Percentiles rank a stretch among this genome's conserved stretches.
Evolutionary conservation across 2,329 filamentous ascomycete genomes (phyloP).

Genomic region (Hypoxylon sp.): DNA sequence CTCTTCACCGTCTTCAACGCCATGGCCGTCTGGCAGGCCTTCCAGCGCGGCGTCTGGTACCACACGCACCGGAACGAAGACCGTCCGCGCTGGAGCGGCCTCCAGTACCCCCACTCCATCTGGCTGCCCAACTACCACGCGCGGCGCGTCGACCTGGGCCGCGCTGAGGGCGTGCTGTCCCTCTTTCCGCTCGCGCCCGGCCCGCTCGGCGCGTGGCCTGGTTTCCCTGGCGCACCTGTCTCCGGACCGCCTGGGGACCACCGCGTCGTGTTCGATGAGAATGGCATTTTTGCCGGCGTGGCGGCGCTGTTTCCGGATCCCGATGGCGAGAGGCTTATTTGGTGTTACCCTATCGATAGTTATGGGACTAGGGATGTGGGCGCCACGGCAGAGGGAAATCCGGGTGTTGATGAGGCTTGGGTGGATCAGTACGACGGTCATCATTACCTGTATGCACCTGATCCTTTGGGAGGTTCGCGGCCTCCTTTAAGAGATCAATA

Average conservation of each 20-base stretch:
- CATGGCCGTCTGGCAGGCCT: slow-evolving; percentile 22
- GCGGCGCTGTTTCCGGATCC: slow-evolving; percentile 7
- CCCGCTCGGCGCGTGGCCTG: slow-evolving; percentile 22
- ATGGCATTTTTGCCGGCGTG: slow-evolving; percentile 27
- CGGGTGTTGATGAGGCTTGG: slow-evolving; percentile 31
- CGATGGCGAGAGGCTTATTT: slow-evolving; percentile 13
- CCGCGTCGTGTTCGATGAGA: slow-evolving; percentile 24
- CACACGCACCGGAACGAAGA: slow-evolving; percentile 4
- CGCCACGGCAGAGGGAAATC: slow-evolving; percentile 21
- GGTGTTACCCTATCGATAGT: slow-evolving; percentile 23
- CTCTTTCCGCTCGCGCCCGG: slow-evolving; percentile 18
- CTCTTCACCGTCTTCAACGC: slow-evolving; percentile 27
- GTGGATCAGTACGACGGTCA: slow-evolving; percentile 16
- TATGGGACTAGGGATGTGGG: slow-evolving; percentile 17
- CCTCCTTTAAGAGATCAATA: slow-evolving; percentile 2
- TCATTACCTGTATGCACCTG: slow-evolving; percentile 18
- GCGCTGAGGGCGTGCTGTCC: slow-evolving; percentile 4
- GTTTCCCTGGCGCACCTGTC: not conserved
- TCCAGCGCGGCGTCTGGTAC: slow-evolving; percentile 24
- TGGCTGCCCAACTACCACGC: slow-evolving; percentile 17
- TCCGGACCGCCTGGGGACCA: slow-evolving; percentile 16
- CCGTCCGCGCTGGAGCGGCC: slow-evolving; percentile 29
- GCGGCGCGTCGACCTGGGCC: slow-evolving; percentile 19
- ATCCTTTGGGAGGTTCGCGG: slow-evolving; percentile 10
- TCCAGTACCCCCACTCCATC: slow-evolving; percentile 18